Base-by-base conservation (phyloP, 441 rosid genomes). In the Populus hybrid region DNA sequence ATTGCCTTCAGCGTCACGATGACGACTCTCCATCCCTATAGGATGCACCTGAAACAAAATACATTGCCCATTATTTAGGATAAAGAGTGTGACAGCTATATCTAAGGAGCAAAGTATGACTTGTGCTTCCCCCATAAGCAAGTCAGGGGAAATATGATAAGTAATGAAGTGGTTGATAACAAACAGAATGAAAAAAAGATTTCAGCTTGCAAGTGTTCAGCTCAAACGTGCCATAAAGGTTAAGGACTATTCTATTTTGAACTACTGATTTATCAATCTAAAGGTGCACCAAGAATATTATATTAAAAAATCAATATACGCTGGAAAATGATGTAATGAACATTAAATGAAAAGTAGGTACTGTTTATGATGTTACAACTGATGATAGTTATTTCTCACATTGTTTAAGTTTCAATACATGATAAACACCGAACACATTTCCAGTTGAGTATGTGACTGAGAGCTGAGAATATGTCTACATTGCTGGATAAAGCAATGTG, bases 41-140 rank as follows among this genome's bases (percentile, higher is more conserved):
- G 72, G 85, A 81, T 81, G 81, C 81, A 94, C 90, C 99, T 96
- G 86, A 81, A 77, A 85, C 26, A 11, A 76, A 71, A 73, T 70
- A 28, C 72, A 76, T 61, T 66, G 26, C 26, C 78, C 61, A 61
- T 70, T 21, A 69, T 57, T 64, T 24, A 54, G 38, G 5, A 75
- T 6, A 70, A 18, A 46, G 57, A 46, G 20, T 4, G 20, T 5
- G 6, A 14, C 57, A 46, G 20, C 57, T 11, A 46, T 46, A 46
- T 65, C 2, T 10, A 24, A 28, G 16, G 35, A 3, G 16, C 12
- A 65, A n/a, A 65, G 6, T 10, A 12, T 9, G 14, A n/a, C 18
- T 9, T 65, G 30, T 14, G 30, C 32, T 10, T 26, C 16, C 32
- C 23, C 16, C 42, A 67, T 28, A 20, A 67, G 14, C 70, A 67